A percentile compares a stretch with the other conserved stretches of the same genome.
phyloP scores from a whole-genome alignment of 345 rosid genomes.

The Chamaenerion angustifolium region DNA sequence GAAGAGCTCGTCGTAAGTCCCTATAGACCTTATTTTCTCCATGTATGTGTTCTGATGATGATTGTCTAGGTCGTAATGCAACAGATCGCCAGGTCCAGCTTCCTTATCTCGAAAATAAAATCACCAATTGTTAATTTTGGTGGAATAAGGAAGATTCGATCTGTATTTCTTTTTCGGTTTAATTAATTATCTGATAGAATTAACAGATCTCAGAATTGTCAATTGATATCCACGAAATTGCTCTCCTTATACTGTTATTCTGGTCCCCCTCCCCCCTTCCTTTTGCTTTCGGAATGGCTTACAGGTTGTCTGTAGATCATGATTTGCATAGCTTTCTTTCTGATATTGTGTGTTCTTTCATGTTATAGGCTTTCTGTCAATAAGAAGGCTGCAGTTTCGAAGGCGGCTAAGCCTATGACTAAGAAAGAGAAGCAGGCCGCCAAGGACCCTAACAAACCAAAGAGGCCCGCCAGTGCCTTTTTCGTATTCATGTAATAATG shows the following conservation, averaged over 20 bases:
- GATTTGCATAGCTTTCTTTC: too few species aligned
- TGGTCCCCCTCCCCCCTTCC: too few species aligned
- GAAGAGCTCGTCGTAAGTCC: constrained; percentile 56
- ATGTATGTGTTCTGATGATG: neutral
- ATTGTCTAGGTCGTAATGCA: neutral
- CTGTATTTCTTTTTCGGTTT: too few species aligned
- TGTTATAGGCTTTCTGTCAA: constrained; percentile 62
- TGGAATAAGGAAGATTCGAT: too few species aligned
- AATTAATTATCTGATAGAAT: too few species aligned
- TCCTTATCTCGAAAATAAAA: too few species aligned
- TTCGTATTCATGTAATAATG: constrained; percentile 64
- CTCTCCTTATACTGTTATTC: too few species aligned
- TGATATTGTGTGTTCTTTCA: neutral
- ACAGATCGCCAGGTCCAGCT: neutral
- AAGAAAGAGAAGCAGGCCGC: constrained; percentile 34
- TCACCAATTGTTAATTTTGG: too few species aligned
- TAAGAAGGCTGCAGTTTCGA: constrained; percentile 38
- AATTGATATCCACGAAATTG: too few species aligned
- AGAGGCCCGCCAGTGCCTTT: constrained; percentile 44
- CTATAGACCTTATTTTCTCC: neutral
- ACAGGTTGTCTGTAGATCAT: too few species aligned
- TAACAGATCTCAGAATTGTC: too few species aligned
- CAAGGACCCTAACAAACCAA: constrained; percentile 44
- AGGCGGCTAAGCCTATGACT: constrained; percentile 13
- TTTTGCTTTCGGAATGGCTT: too few species aligned